Conservation (phyloP, 352 stramenopile genomes). For the Phytopythium delawarense region DNA sequence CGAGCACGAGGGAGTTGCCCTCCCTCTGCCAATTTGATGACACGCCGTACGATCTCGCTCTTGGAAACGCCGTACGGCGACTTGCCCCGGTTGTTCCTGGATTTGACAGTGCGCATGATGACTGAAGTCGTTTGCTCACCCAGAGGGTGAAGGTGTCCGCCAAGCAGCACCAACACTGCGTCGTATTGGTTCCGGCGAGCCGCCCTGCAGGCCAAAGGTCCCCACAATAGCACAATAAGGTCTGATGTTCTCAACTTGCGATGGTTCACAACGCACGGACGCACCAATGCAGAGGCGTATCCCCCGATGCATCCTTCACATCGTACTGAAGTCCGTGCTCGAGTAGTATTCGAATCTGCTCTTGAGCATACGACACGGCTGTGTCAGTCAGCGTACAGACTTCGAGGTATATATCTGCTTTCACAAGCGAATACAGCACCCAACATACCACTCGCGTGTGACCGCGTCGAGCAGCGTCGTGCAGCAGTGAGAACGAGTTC, state of each 20-base stretch:
- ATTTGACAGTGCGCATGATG: conserved; percentile 30
- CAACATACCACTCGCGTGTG: conserved; percentile 41
- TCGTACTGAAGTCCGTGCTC: conserved; percentile 36
- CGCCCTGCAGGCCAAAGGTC: conserved; percentile 25
- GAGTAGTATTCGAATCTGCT: conserved; percentile 46
- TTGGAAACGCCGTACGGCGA: conserved; percentile 36
- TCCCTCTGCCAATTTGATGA: conserved; percentile 49
- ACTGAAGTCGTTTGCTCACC: conserved; percentile 21
- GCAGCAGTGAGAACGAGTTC: conserved; percentile 62
- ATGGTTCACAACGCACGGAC: background rate
- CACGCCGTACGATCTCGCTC: conserved; percentile 32
- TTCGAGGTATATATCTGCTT: background rate
- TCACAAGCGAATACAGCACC: background rate
- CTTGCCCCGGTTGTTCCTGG: conserved; percentile 44
- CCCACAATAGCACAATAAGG: no score
- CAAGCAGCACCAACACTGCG: conserved; percentile 45
- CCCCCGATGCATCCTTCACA: conserved; percentile 38
- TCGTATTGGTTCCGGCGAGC: conserved; percentile 55
- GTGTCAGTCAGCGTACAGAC: background rate
- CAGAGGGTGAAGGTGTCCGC: conserved; percentile 24
- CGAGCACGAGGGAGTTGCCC: conserved; percentile 29
- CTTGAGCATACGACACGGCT: background rate
- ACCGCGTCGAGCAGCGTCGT: conserved; percentile 55
- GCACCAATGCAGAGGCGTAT: conserved; percentile 69
- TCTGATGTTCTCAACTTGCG: no score